Base-by-base conservation (phyloP, 2,329 filamentous ascomycete genomes). In the Trichophyton rubrum region DNA sequence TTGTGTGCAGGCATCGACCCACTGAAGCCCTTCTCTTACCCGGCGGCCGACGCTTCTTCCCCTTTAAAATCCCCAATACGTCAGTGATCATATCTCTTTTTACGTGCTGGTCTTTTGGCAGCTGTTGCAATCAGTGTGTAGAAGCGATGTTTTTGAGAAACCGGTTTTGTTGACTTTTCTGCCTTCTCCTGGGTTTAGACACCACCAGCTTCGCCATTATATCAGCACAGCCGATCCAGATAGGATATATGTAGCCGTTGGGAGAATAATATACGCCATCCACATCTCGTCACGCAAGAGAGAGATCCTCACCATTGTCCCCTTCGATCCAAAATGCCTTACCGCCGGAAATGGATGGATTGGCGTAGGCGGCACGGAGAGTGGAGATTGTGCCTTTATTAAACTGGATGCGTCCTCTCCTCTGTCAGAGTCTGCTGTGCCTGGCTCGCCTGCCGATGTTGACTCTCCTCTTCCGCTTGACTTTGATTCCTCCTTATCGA, bases 301-400 rank as follows among this genome's bases (percentile, higher is more conserved):
- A 76, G 88, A 87, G 75, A 86, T 82, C 63, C 83, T 89, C 72
- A 89, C 84, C 59, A 78, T 85, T 33, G 78, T 91, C 66, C 84
- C 80, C 66, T 93, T 85, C 58, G 80, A 83, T 62, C 82, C 91
- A n/a, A 83, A 89, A 75, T 97, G 92, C 72, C 82, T 96, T 5
- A 87, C 89, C n/a, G 88, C 89, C 6, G 86, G 85, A 59, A 83
- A 88, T 68, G 90, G 90, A 59, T 97, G 89, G 87, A 81, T 97
- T 41, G 96, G 89, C 68, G 89, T 91, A 55, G 93, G 92, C 55
- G 92, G 92, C 45, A 80, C 81, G 62, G 87, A 95, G 68, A 84
- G 85, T 65, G 93, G 93, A 61, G 87, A 95, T 70, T 96, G 95
- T 70, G 86, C 88, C 33, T 85, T 90, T 60, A 87, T 96, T 68